Evolutionary conservation across 2,329 filamentous ascomycete species (phyloP), one percentile per base, ranked within the genome.

Genomic region (Xylaria sp.): DNA sequence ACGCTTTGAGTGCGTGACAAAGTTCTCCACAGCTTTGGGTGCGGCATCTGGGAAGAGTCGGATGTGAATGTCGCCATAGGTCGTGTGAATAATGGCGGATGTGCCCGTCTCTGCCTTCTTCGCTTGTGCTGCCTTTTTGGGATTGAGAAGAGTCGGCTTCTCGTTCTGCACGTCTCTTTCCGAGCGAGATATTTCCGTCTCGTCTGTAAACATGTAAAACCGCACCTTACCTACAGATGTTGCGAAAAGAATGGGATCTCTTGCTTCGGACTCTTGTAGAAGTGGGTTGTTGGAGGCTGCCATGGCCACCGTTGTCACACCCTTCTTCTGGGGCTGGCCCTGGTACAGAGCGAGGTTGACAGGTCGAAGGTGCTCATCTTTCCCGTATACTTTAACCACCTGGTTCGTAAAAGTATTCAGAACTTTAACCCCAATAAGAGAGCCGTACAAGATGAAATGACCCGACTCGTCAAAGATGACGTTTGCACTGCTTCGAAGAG

Each of bases 141-240:
- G 79, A 54, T 87, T 87, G 20, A 91, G 78, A 62, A 90, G 86
- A 1, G 89, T 91, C 0, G 95, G 96, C 75, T 94, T 94, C 82
- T 99, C 96, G 79, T 99, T 99, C 75, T 97, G 94, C 12, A 99
- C 87, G 79, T 99, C 96, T 74, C 96, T 90, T 44, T 91, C 91
- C 8, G 92, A 91, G 80, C 95, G 97, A 74, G 90, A 91, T 61
- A 96, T 87, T 28, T 94, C 92, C 46, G 91, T 88, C 48, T 97
- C 92, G 80, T 98, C 97, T 44, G 93, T 97, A 81, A 98, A 99
- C 90, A 98, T 94, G 86, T 98, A 99, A 83, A 99, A 99, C 50
- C 97, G 92, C 34, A 92, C 89, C 82, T 97, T 98, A 71, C 91
- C 92, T 55, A 92, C 91, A 0, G 91, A 95, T 0, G 96, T 98